phyloP scores from a whole-genome alignment of 768 basidiomycete genomes.

The Gelatoporia subvermispora region DNA sequence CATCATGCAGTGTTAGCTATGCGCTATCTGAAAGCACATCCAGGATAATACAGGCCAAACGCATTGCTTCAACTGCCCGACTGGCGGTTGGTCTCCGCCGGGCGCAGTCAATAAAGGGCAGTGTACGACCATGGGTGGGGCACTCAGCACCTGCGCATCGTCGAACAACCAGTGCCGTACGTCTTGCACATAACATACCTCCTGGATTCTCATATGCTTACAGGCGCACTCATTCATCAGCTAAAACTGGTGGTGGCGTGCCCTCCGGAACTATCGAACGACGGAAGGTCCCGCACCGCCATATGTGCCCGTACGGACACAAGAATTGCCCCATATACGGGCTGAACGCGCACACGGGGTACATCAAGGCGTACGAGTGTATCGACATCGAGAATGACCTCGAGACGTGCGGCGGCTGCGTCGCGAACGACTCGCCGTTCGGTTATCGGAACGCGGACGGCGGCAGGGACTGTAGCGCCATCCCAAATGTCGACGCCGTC shows the following conservation, averaged over 20 bases:
- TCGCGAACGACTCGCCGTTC: slow-evolving; percentile 12
- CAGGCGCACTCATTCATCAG: not conserved
- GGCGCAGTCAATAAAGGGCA: slow-evolving; percentile 7
- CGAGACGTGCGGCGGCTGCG: slow-evolving; percentile 22
- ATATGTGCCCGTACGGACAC: slow-evolving; percentile 8
- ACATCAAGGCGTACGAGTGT: slow-evolving; percentile 12
- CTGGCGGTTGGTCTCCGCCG: slow-evolving; percentile 12
- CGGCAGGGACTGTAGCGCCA: slow-evolving; percentile 41
- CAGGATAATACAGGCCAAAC: slow-evolving; percentile 14
- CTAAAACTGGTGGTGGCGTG: slow-evolving; percentile 6
- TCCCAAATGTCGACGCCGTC: slow-evolving; percentile 37
- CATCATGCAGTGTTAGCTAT: not conserved
- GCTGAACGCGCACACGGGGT: not conserved
- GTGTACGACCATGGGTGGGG: slow-evolving; percentile 10
- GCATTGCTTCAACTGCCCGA: slow-evolving; percentile 14
- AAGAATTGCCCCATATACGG: slow-evolving; percentile 14
- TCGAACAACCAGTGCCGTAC: slow-evolving; percentile 13
- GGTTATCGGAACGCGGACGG: slow-evolving; percentile 21
- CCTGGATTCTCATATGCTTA: not conserved
- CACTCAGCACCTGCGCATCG: slow-evolving; percentile 8
- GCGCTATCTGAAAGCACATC: not conserved
- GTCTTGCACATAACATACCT: not conserved
- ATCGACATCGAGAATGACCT: slow-evolving; percentile 16
- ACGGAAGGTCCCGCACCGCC: not conserved
- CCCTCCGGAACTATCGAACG: slow-evolving; percentile 3